Evolutionary conservation across 805 yeast genomes (phyloP).

Genomic region (Spathaspora gorwiae): DNA sequence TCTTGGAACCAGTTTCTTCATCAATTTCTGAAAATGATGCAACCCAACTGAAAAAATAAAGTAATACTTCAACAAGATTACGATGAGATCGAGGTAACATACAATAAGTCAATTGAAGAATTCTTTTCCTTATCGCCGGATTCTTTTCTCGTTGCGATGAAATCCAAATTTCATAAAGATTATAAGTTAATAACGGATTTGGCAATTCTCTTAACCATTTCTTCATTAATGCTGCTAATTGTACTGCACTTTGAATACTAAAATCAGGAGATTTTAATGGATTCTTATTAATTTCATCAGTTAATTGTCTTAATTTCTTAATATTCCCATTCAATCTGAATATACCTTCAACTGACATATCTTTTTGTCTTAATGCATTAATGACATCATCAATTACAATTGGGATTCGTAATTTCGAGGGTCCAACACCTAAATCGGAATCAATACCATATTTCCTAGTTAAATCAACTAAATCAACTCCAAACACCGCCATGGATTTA

Average conservation of each 20-base stretch:
- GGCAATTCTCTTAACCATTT: constrained; percentile 91
- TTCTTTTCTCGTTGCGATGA: constrained; percentile 54
- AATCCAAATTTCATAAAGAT: constrained; percentile 75
- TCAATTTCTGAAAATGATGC: constrained; percentile 92
- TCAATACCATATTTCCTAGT: constrained; percentile 75
- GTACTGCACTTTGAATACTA: constrained; percentile 76
- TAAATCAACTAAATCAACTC: constrained; percentile 65
- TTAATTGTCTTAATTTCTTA: constrained; percentile 66
- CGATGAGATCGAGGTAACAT: constrained; percentile 78
- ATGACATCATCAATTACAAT: constrained; percentile 82
- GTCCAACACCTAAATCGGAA: constrained; percentile 80
- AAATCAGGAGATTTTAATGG: constrained; percentile 72
- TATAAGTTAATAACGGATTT: constrained; percentile 77
- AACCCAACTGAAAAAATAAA: constrained; percentile 88
- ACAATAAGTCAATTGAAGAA: constrained; percentile 63
- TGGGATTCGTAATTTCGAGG: constrained; percentile 75
- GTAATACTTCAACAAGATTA: constrained; percentile 78
- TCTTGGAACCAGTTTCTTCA: constrained; percentile 80
- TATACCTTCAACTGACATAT: constrained; percentile 92
- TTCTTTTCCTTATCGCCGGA: constrained; percentile 42
- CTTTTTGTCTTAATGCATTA: constrained; percentile 79
- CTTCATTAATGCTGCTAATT: constrained; percentile 87
- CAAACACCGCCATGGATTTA: constrained; percentile 55
- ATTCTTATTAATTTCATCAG: constrained; percentile 66
- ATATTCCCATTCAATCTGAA: constrained; percentile 96